Evolutionary conservation across 176 grass and related monocot species (phyloP).

Genomic region (Avena eriantha): DNA sequence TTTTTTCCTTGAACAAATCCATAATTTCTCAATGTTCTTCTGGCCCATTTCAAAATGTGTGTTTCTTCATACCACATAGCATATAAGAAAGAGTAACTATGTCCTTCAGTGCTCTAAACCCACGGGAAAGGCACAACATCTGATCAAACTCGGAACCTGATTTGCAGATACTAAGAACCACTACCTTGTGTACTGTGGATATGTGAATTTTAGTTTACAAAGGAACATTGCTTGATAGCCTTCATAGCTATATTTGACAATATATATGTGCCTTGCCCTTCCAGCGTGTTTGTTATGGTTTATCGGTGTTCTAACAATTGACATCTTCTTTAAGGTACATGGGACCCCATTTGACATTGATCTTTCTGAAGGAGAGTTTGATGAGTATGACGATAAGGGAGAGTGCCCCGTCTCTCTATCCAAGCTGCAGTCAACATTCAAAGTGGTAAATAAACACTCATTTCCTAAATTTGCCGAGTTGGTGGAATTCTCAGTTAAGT

Average conservation of each 20-base stretch:
- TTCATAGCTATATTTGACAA: constrained; percentile 14
- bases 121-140: neutral
- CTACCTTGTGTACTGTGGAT: neutral
- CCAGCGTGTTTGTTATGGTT: neutral
- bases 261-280: neutral
- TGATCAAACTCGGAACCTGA: neutral
- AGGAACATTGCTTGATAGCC: neutral
- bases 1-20: neutral
- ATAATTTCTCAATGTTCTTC: neutral
- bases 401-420: constrained; percentile 73
- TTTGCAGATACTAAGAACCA: neutral
- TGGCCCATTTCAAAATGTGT: neutral
- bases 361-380: constrained; percentile 85
- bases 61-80: constrained; percentile 7
- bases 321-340: constrained; percentile 45
- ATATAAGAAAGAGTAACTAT: constrained; percentile 8
- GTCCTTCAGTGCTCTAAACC: constrained; percentile 2
- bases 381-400: constrained; percentile 91
- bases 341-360: constrained; percentile 80
- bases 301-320: constrained; percentile 23
- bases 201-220: constrained; percentile 12
- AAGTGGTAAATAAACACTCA: constrained; percentile 68
- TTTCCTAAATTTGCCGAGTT: neutral
- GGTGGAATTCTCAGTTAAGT: constrained; percentile 22
- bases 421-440: constrained; percentile 74